Evolutionary conservation across 805 yeast genomes (phyloP).

Genomic region (Ogataea thermomethanolica): DNA sequence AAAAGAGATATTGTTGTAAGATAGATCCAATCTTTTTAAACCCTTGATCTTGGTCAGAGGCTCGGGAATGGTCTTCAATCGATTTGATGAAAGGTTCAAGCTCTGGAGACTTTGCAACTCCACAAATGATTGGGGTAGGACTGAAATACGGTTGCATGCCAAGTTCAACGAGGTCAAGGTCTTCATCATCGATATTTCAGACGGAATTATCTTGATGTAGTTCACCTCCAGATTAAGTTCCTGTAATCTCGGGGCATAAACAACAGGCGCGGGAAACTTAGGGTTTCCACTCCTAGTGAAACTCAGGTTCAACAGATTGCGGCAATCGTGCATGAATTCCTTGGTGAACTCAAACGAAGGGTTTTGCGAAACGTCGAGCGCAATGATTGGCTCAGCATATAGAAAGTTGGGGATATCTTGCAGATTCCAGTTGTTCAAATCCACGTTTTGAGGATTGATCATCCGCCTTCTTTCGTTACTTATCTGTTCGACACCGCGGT

Average conservation of each 20-base stretch:
- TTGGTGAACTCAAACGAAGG: constrained; percentile 81
- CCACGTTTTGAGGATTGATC: constrained; percentile 67
- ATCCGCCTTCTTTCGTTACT: constrained; percentile 35
- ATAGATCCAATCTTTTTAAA: constrained; percentile 67
- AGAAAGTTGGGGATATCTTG: constrained; percentile 83
- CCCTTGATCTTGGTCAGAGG: constrained; percentile 56
- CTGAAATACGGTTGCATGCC: constrained; percentile 69
- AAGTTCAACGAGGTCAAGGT: constrained; percentile 58
- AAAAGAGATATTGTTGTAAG: constrained; percentile 66
- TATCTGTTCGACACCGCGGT: constrained; percentile 46
- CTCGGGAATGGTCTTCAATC: constrained; percentile 59
- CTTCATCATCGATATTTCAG: constrained; percentile 49
- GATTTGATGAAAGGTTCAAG: constrained; percentile 79
- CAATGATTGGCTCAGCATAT: constrained; percentile 76
- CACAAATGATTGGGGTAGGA: constrained; percentile 59
- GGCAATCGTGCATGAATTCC: constrained; percentile 80
- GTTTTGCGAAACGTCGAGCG: constrained; percentile 79
- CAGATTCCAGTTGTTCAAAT: constrained; percentile 66
- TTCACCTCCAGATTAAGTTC: constrained; percentile 76
- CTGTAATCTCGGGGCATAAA: constrained; percentile 63
- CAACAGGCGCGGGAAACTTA: constrained; percentile 68
- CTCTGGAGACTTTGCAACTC: constrained; percentile 50
- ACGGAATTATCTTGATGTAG: constrained; percentile 61
- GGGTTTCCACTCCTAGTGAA: constrained; percentile 73
- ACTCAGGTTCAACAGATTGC: constrained; percentile 61